Conservation (phyloP, 257 asterid genomes). For the Gentiana straminea region DNA sequence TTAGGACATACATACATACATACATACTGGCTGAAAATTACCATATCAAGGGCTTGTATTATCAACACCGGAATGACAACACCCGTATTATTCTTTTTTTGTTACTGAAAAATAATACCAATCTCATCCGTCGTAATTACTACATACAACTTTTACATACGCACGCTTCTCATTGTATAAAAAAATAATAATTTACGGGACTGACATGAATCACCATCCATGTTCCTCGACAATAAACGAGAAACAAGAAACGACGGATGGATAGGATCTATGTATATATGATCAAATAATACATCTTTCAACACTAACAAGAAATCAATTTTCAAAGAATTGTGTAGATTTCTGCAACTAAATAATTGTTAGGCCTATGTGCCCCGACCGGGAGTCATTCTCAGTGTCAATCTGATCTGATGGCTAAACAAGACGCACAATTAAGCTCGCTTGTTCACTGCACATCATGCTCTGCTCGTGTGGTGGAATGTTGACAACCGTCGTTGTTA, state of each 20-base stretch:
- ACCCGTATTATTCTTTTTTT: no score
- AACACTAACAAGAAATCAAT: conserved; percentile 30
- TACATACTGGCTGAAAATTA: no score
- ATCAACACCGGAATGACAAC: no score
- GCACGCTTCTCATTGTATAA: conserved; percentile 4
- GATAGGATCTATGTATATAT: conserved; percentile 6
- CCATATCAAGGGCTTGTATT: no score
- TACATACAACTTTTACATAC: no score
- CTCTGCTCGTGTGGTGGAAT: conserved; percentile 18
- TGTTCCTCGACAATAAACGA: conserved; percentile 42
- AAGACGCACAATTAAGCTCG: conserved; percentile 5
- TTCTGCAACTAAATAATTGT: conserved; percentile 33
- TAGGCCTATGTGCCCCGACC: conserved; percentile 18
- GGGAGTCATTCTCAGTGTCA: conserved; percentile 17
- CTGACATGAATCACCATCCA: conserved; percentile 18
- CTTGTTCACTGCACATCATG: no score
- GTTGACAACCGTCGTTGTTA: conserved; percentile 19
- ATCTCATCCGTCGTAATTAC: no score
- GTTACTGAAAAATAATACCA: no score
- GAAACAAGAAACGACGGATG: conserved; percentile 24
- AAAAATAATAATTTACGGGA: conserved; percentile 8
- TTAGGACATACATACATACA: no score
- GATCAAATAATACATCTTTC: conserved; percentile 23
- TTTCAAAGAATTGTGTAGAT: conserved; percentile 29
- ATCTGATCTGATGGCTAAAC: conserved; percentile 21